Evolutionary conservation across 2,329 filamentous ascomycete genomes (phyloP).

Genomic region (Waltergamsia citrina): DNA sequence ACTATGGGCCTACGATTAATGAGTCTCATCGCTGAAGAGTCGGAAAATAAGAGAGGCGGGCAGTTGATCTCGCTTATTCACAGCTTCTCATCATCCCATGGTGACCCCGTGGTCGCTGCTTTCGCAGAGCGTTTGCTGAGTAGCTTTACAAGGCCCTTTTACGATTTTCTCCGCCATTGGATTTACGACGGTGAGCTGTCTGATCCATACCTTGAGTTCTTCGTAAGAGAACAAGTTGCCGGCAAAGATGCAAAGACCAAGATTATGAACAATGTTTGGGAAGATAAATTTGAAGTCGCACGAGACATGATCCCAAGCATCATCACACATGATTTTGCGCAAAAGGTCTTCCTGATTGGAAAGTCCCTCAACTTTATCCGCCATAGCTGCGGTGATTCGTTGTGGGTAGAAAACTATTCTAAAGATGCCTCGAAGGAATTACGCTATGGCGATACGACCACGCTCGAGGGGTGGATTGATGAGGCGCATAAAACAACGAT

Average conservation of each 20-base stretch:
- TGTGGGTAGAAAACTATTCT: slow-evolving; percentile 93
- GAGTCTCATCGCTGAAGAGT: slow-evolving; percentile 89
- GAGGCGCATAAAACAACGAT: slow-evolving; percentile 98
- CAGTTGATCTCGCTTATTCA: slow-evolving; percentile 92
- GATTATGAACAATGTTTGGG: slow-evolving; percentile 86
- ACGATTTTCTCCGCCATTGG: slow-evolving; percentile 92
- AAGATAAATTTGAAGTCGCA: slow-evolving; percentile 89
- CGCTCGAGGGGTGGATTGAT: slow-evolving; percentile 85
- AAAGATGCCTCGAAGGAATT: slow-evolving; percentile 88
- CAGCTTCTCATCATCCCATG: slow-evolving; percentile 84
- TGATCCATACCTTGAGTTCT: slow-evolving; percentile 94
- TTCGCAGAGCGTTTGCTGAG: slow-evolving; percentile 85
- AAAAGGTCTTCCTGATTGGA: slow-evolving; percentile 93
- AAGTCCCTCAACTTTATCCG: slow-evolving; percentile 98
- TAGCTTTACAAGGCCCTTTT: slow-evolving; percentile 89
- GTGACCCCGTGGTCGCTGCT: slow-evolving; percentile 85
- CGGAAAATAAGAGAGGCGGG: slow-evolving; percentile 72
- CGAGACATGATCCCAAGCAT: slow-evolving; percentile 86
- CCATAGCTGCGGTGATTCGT: slow-evolving; percentile 85
- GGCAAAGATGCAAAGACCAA: slow-evolving; percentile 49
- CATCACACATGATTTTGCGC: slow-evolving; percentile 85
- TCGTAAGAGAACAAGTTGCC: slow-evolving; percentile 71
- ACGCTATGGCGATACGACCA: slow-evolving; percentile 85
- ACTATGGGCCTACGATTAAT: slow-evolving; percentile 92
- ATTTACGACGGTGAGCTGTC: slow-evolving; percentile 97